Evolutionary conservation across 805 yeast genomes (phyloP).

Genomic region (Saturnispora sanitii): DNA sequence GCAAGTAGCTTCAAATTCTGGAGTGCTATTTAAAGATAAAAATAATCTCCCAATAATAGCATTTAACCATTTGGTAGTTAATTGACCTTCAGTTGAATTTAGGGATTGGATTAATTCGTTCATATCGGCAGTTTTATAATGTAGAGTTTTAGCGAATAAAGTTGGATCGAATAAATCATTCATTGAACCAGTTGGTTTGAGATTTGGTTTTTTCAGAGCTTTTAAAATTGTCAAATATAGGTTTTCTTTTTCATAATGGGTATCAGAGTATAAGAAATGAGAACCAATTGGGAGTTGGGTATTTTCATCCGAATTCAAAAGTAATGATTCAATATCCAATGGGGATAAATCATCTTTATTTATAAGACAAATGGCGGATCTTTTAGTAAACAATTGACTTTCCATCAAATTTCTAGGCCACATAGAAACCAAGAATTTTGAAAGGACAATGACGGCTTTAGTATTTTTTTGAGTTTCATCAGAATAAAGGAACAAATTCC

Average conservation of each 20-base stretch:
- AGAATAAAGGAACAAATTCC: slow-evolving; percentile 76
- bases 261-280: slow-evolving; percentile 64
- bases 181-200: slow-evolving; percentile 3
- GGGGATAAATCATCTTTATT: slow-evolving; percentile 27
- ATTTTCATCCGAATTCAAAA: slow-evolving; percentile 14
- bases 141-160: slow-evolving; percentile 61
- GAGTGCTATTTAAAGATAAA: slow-evolving; percentile 65
- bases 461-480: slow-evolving; percentile 58
- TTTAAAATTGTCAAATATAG: slow-evolving; percentile 82
- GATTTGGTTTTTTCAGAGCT: slow-evolving; percentile 44
- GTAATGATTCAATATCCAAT: slow-evolving; percentile 18
- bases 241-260: slow-evolving; percentile 80
- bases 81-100: slow-evolving; percentile 74
- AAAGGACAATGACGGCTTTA: slow-evolving; percentile 68
- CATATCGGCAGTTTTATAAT: slow-evolving; percentile 62
- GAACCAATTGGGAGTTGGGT: slow-evolving; percentile 29
- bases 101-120: slow-evolving; percentile 64
- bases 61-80: slow-evolving; percentile 83
- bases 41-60: slow-evolving; percentile 80
- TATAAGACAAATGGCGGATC: slow-evolving; percentile 67
- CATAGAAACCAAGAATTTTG: slow-evolving; percentile 57
- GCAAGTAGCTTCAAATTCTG: slow-evolving; percentile 47
- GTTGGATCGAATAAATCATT: slow-evolving; percentile 34
- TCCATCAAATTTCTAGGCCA: slow-evolving; percentile 81
- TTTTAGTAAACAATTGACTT: slow-evolving; percentile 70